These are phyloP conservation scores for Akanthomyces muscarius DNA, from an alignment of 2,329 filamentous ascomycete species.

Conservation along the genomic window DNA sequence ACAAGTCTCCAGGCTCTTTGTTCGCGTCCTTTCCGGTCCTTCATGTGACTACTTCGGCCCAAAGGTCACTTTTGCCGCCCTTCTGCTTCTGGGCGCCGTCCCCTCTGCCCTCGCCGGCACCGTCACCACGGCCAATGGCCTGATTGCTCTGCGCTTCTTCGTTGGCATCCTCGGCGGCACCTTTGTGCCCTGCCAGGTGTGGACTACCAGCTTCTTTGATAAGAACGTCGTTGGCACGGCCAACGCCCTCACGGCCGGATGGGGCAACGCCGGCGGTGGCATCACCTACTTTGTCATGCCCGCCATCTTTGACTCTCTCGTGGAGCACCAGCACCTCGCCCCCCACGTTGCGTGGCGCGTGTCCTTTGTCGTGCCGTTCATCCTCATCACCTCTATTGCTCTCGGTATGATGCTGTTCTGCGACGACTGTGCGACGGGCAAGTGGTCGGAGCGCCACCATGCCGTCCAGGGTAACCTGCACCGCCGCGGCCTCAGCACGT, in stretches of 20 bases:
- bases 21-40: conserved; percentile 76
- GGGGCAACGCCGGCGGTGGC: conserved; percentile 83
- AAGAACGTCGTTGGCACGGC: conserved; percentile 90
- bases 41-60: conserved; percentile 81
- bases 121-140: conserved; percentile 56
- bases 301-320: conserved; percentile 76
- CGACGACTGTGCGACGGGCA: conserved; percentile 77
- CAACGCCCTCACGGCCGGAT: conserved; percentile 78
- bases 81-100: conserved; percentile 70
- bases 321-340: conserved; percentile 53
- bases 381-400: conserved; percentile 65
- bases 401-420: conserved; percentile 68
- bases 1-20: conserved; percentile 44
- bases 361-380: conserved; percentile 77
- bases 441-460: conserved; percentile 69
- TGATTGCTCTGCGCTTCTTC: conserved; percentile 73
- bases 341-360: conserved; percentile 76
- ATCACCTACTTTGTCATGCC: conserved; percentile 95
- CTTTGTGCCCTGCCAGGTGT: conserved; percentile 89
- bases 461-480: conserved; percentile 51
- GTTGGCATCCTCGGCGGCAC: conserved; percentile 73
- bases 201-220: conserved; percentile 90
- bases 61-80: conserved; percentile 69
- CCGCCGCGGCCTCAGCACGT: conserved; percentile 37
- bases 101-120: conserved; percentile 80